Evolutionary conservation across 2,329 filamentous ascomycete species (phyloP), one percentile per base, ranked within the genome.

Genomic region (Cryphonectria japonica): DNA sequence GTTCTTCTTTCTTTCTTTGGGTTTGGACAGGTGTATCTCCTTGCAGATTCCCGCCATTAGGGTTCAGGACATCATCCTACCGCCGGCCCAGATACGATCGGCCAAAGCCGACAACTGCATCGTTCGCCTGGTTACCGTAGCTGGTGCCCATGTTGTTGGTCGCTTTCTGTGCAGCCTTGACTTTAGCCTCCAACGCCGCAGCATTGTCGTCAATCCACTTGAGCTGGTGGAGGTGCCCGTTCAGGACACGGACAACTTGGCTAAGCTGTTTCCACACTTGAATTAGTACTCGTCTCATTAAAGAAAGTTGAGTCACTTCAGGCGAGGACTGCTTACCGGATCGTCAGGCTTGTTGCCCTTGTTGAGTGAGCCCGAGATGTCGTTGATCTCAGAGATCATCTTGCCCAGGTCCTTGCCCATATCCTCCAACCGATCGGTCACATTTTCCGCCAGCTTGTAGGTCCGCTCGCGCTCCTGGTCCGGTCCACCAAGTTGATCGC

Each of bases 351-450:
- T 97, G 82, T 88, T 92, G 71, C 92, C 94, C 86, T 97, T 97
- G 86, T 90, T 95, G 75, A 99, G 84, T 34, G 91, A 94, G 69
- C 93, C 88, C n/a, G 93, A 96, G 73, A 97, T 95, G 76, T 91
- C 90, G 79, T 99, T 99, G 79, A 99, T 97, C 82, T 98, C 96
- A 79, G 97, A 95, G 76, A 99, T 97, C 94, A 99, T 98, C 83
- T 94, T 95, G 64, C 90, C 91, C 74, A 99, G 85, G 79, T 97
- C 94, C 79, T 94, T 93, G 78, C 94, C 94, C 89, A 98, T 97
- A 76, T 97, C 94, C 71, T 97, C 95, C 74, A 99, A 85, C 75
- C 93, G 90, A 78, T 97, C 93, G 14, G 94, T 94, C 74, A 98
- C 87, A 81, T 94, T 96, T 85, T 99, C 96, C 1, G 96, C 96